Evolutionary conservation across 805 yeast genomes (phyloP), one percentile per base, ranked within the genome.

Genomic region (Nakazawaea laoshanensis): DNA sequence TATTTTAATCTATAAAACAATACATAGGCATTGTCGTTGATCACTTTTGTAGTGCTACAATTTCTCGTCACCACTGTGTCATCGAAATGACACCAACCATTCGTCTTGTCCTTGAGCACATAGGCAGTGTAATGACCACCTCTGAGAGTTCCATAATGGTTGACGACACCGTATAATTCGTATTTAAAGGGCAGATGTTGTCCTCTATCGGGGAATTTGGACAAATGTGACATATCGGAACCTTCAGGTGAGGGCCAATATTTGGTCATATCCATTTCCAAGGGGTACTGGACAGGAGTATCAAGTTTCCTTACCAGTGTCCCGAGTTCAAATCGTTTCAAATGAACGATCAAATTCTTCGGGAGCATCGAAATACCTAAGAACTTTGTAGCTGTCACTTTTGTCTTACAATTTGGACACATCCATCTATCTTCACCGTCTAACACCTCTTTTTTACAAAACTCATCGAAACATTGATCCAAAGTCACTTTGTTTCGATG

Each of bases 71-170:
- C 77, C 35, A 66, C 70, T 0, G 83, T 68, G 52, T 87, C 96
- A 53, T 87, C 95, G 53, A 78, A 87, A 40, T 76, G 72, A 46
- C 83, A 75, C 95, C 95, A 87, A 2, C 77, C 80, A 35, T 61
- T 59, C 24, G 18, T 30, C 7, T 12, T 13, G 17, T 75, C 76
- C 46, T 84, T 84, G 48, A 74, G 60, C 4, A 84, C 89, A 48
- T 65, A 83, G 1, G 94, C 61, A 0, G 96, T 88, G 54, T 88
- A 88, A 54, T 88, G 96, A 0, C 96, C 96, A 7, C 88, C 82
- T 26, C 77, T 70, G 24, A 88, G 62, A 24, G 81, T 76, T 9
- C 96, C 96, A 40, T 59, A 75, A 53, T 88, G 96, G 43, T 84
- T 77, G 11, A 85, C 85, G 2, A 87, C 95, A 0, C 83, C 95